Evolutionary conservation across 176 grass and related monocot species (phyloP), one percentile per base, ranked within the genome.

Genomic region (Oryza brachyantha): DNA sequence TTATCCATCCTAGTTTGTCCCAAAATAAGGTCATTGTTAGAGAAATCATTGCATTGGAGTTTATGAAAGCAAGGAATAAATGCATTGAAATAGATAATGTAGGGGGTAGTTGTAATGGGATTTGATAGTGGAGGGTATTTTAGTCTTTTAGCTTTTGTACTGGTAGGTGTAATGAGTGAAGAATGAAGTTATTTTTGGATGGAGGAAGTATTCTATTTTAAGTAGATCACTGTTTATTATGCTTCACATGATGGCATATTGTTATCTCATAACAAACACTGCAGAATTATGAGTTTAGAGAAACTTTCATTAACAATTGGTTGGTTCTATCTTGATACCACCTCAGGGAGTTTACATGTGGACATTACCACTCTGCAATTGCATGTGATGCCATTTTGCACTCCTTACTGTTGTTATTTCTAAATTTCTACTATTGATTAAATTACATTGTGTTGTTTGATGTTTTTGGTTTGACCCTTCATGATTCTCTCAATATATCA

Each of bases 221-320:
- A 75, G 57, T 45, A 8, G 5, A 2, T 48, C 63, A 72, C 58
- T 84, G 2, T 84, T 19, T 81, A n/a, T 36, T 84, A 55, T 70
- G 36, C 68, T 68, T 79, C 10, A 84, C 29, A 32, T 88, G 41
- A 43, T 84, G 21, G 13, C 29, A 60, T 59, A 70, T 88, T 84
- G 21, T 14, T 29, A 60, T 46, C 69, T 75, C 11, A 10, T 59
- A 24, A 35, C 28, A 78, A 66, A 29, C 63, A 69, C 69, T 79
- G 31, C 34, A 74, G 67, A 50, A 61, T 41, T 29, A 67, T 78
- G 34, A 87, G 42, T 55, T 10, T 45, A 48, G 29, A 32, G 39
- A 35, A 39, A n/a, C 31, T 26, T 62, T 13, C 24, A 50, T 73
- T 64, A 50, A 17, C 19, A 60, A 71, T 43, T 80, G 17, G 26